phyloP scores from a whole-genome alignment of 768 basidiomycete species.

The Amanita rubescens region DNA sequence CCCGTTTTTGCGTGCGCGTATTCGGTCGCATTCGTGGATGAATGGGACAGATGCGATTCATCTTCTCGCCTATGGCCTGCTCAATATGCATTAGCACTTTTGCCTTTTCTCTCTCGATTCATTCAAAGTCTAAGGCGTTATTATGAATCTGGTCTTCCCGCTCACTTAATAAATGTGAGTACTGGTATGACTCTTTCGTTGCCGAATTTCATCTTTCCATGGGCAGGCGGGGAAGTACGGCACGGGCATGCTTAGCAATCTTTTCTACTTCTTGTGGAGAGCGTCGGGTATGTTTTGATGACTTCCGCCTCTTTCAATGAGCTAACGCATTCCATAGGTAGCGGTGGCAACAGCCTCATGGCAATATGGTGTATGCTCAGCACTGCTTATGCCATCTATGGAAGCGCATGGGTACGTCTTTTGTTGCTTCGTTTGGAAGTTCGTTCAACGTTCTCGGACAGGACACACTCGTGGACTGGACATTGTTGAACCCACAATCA shows the following conservation, averaged over 20 bases:
- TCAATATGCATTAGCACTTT: slow-evolving; percentile 46
- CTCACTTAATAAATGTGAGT: slow-evolving; percentile 83
- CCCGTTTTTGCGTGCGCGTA: slow-evolving; percentile 76
- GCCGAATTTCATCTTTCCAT: background rate
- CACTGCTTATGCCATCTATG: slow-evolving; percentile 60
- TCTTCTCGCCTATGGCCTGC: slow-evolving; percentile 50
- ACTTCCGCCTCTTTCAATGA: background rate
- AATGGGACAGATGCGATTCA: slow-evolving; percentile 42
- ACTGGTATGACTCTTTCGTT: background rate
- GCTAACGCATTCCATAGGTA: slow-evolving; percentile 12
- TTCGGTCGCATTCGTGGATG: slow-evolving; percentile 39
- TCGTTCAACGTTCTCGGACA: background rate
- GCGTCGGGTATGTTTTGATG: slow-evolving; percentile 39
- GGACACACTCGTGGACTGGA: slow-evolving; percentile 94
- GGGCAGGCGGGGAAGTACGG: slow-evolving; percentile 79
- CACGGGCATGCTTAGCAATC: slow-evolving; percentile 53
- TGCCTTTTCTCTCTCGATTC: slow-evolving; percentile 74
- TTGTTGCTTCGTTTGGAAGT: background rate
- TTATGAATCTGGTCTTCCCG: slow-evolving; percentile 59
- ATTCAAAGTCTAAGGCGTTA: slow-evolving; percentile 88
- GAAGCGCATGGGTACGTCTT: slow-evolving; percentile 63
- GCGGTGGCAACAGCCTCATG: slow-evolving; percentile 43
- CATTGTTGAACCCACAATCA: slow-evolving; percentile 53
- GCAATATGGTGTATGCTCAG: slow-evolving; percentile 63
- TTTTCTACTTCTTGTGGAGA: slow-evolving; percentile 77